phyloP scores from a whole-genome alignment of 2,329 filamentous ascomycete genomes.

The Colletotrichum viniferum region DNA sequence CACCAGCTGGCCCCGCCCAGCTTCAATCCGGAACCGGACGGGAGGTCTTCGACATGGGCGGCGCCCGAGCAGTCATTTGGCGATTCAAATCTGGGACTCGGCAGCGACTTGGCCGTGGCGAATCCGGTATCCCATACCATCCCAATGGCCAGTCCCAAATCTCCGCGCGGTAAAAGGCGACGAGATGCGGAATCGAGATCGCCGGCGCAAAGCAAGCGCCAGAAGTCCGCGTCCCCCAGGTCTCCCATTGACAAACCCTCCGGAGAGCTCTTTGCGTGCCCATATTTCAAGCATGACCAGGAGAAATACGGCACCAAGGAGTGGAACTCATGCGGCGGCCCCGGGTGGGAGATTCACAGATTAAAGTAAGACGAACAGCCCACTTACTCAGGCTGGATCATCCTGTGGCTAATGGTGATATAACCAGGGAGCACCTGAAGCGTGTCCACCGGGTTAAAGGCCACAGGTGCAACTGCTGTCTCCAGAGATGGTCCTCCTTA shows the following conservation, averaged over 20 bases:
- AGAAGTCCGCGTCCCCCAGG: not conserved
- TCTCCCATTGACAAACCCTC: not conserved
- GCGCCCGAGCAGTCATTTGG: not conserved
- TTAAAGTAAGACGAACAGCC: not conserved
- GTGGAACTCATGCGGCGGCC: not conserved
- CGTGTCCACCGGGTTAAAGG: not conserved
- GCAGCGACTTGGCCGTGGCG: not conserved
- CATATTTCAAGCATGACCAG: not conserved
- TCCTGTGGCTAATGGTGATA: not conserved
- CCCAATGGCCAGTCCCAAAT: not conserved
- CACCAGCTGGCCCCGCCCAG: not conserved
- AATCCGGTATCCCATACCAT: not conserved
- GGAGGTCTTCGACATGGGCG: not conserved
- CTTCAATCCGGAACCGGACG: not conserved
- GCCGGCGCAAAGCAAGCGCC: not conserved
- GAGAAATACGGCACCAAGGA: not conserved
- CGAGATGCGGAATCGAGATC: not conserved
- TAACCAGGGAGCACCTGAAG: not conserved
- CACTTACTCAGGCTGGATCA: not conserved
- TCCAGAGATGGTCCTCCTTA: fast-evolving
- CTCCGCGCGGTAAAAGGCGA: not conserved
- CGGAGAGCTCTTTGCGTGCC: not conserved
- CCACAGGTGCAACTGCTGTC: not conserved
- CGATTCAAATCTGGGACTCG: fast-evolving
- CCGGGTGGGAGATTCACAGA: not conserved